Conservation (phyloP, 306 rosid species). For the Fagus sylvatica region DNA sequence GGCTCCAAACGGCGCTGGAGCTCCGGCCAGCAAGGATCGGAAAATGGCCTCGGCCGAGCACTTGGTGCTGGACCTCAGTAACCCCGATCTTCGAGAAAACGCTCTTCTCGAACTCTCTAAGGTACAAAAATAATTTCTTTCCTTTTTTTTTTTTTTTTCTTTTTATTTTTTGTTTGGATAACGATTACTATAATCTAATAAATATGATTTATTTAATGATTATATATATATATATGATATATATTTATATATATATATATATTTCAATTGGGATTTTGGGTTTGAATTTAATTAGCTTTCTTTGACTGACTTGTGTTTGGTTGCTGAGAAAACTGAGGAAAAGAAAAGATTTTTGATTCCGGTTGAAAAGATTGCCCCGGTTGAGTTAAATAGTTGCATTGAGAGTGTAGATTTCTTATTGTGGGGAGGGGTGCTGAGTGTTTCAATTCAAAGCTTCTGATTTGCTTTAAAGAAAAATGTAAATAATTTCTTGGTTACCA, state of each 20-base stretch:
- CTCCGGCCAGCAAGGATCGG: slow-evolving; percentile 45
- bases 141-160: background rate
- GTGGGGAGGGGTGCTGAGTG: background rate
- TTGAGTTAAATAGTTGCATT: background rate
- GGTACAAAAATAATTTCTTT: slow-evolving; percentile 21
- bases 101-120: slow-evolving; percentile 64
- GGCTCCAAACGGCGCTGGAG: slow-evolving; percentile 31
- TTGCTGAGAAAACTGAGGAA: background rate
- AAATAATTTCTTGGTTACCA: background rate
- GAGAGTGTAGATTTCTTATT: background rate
- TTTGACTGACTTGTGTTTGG: background rate
- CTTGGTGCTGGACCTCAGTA: slow-evolving; percentile 57
- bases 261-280: background rate
- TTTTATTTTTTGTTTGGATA: too few species aligned
- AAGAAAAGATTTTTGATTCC: background rate
- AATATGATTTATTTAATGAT: too few species aligned
- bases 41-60: slow-evolving; percentile 65
- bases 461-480: background rate
- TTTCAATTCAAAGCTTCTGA: background rate
- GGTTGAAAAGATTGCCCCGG: background rate
- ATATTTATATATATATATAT: too few species aligned
- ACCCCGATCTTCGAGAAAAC: slow-evolving; percentile 61
- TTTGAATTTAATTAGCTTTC: background rate
- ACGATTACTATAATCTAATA: too few species aligned
- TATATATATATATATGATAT: too few species aligned